These are phyloP conservation scores for Botryosphaeria dothidea DNA, from an alignment of 2,329 filamentous ascomycete species.

Conservation along the genomic window DNA sequence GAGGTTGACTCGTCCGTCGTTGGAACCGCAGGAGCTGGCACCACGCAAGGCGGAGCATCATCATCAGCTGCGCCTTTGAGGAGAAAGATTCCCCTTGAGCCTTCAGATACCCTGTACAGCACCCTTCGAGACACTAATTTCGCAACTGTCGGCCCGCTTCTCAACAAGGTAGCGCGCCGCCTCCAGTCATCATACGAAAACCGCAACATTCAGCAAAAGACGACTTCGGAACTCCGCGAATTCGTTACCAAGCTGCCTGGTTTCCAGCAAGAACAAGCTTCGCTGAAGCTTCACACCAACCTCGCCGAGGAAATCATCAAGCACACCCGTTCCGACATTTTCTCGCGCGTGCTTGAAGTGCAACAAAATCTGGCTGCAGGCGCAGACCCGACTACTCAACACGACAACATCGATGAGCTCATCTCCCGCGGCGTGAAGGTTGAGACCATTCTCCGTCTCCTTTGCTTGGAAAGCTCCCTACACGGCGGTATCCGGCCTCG, in stretches of 20 bases:
- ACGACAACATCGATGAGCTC: conserved; percentile 91
- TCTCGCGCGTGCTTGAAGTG: conserved; percentile 84
- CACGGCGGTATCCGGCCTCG: conserved; percentile 84
- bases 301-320: conserved; percentile 96
- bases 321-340: conserved; percentile 83
- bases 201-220: conserved; percentile 77
- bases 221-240: conserved; percentile 85
- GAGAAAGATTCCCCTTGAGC: conserved; percentile 85
- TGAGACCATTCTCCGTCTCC: conserved; percentile 75
- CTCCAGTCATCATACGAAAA: conserved; percentile 86
- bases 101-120: conserved; percentile 83
- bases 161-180: conserved; percentile 88
- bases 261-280: conserved; percentile 91
- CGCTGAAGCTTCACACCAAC: conserved; percentile 86
- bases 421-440: conserved; percentile 84
- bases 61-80: conserved; percentile 59
- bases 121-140: conserved; percentile 92
- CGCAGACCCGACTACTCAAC: conserved; percentile 82
- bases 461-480: conserved; percentile 90
- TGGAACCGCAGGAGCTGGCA: conserved; percentile 65
- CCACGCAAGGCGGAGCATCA: conserved; percentile 51
- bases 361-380: conserved; percentile 95
- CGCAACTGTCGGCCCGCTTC: conserved; percentile 82
- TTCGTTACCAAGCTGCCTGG: conserved; percentile 93
- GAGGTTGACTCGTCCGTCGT: conserved; percentile 91